Conservation (phyloP, 1,139 yeast species). For the Geotrichum histeridarum region DNA sequence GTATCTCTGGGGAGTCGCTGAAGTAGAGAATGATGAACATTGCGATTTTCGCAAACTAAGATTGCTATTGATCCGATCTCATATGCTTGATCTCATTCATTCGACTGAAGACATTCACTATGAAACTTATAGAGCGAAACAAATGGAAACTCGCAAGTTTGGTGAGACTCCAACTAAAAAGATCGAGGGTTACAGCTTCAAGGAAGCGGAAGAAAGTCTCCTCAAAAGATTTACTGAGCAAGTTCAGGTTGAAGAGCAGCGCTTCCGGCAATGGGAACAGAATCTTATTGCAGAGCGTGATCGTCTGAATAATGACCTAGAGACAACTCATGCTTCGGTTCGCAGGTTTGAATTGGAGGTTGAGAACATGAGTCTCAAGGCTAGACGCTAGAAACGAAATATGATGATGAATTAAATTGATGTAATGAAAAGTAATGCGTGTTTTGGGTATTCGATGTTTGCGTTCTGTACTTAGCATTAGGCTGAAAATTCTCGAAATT, state of each 20-base stretch:
- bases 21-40: constrained; percentile 91
- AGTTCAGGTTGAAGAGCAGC: constrained; percentile 92
- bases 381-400: background rate
- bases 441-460: background rate
- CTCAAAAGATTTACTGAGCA: constrained; percentile 97
- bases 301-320: constrained; percentile 88
- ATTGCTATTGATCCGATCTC: constrained; percentile 80
- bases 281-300: constrained; percentile 92
- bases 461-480: background rate
- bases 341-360: constrained; percentile 36
- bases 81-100: constrained; percentile 82
- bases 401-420: no score
- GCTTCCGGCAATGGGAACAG: constrained; percentile 98
- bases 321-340: constrained; percentile 61
- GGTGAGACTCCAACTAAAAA: constrained; percentile 44
- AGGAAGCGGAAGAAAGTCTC: constrained; percentile 92
- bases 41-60: constrained; percentile 94
- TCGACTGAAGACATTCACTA: constrained; percentile 91
- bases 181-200: constrained; percentile 79
- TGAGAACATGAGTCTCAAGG: constrained; percentile 26
- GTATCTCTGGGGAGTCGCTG: constrained; percentile 97
- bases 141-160: constrained; percentile 60
- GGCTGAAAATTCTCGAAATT: background rate
- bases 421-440: background rate
- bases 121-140: constrained; percentile 78